Base-by-base conservation (phyloP, 805 yeast species). In the Ogataea angusta region DNA sequence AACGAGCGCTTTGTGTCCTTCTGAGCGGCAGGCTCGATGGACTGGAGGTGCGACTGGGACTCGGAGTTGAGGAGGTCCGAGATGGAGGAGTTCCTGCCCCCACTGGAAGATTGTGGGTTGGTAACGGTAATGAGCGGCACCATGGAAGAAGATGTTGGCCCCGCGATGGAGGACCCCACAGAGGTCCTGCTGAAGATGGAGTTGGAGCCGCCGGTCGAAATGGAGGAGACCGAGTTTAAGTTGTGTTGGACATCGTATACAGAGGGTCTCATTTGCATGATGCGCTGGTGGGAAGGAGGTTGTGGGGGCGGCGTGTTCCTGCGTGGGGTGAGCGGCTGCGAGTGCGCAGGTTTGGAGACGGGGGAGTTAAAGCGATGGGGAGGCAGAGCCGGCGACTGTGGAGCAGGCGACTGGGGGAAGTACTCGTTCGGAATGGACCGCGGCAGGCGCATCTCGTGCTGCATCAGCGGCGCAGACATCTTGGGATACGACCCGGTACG, bases 71-170 rank as follows among this genome's bases (percentile, higher is more conserved):
- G 36, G 4, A 54, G 42, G 37, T 47, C 57, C 1, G 59, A 53
- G 15, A 57, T 52, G 13, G 42, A 32, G 2, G 60, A 52, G 14
- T 45, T 65, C 35, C 66, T 59, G 42, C 58, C 63, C n/a, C 42
- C 48, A 10, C 14, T 23, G 12, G 43, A 28, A 12, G 38, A 10
- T 6, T 23, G 25, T 2, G 30, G 17, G 12, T 17, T 25, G 2
- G 34, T 19, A 17, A 16, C 36, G 24, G 16, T 26, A 29, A 37
- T 21, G n/a, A 25, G 12, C n/a, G 38, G 34, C n/a, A 39, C 42
- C 4, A 28, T 16, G 31, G 46, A 28, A 3, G 43, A 24, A 3
- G 43, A 24, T n/a, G 26, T 4, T 5, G 30, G 16, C 4, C 48
- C 47, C 17, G 40, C 34, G 9, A 40, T 30, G 15, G 57, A 51